Base-by-base conservation (phyloP, 176 grass and related monocot genomes). In the Poa pratensis region DNA sequence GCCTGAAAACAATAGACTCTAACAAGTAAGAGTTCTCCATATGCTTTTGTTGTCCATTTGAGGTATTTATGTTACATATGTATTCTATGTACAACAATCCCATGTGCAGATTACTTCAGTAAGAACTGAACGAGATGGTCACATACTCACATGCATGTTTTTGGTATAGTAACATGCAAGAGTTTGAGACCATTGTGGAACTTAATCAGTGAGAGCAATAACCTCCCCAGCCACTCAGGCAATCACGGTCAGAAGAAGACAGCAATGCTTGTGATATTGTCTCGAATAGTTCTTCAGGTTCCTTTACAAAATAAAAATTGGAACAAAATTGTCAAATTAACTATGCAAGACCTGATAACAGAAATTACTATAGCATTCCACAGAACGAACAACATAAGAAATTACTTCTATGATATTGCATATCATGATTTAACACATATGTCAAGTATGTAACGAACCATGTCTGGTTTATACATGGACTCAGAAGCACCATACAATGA, bases 401-500 rank as follows among this genome's bases (percentile, higher is more conserved):
- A 28, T 22, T 42, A 78, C 7, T 43, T 23, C 7, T 3, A 17
- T 50, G 6, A 45, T 9, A 45, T 45, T 11, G 43, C 43, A 79
- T 62, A 63, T 61, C 37, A 62, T 78, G 1, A 28, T 46, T 23
- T 6, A 48, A 80, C 6, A 68, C 65, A 70, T 15, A 24, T 63
- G 5, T 50, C 34, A 13, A 19, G 10, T 79, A 37, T 82, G 66
- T 42, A 42, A 42, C 0, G 40, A 42, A 42, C 40, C 1, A 42
- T 42, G 40, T 42, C 40, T 42, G 40, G 40, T 42, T 42, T 48
- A 67, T 94, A 97, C 92, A 97, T 97, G 80, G 90, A 89, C 74
- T 94, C 92, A 78, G 88, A 97, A 50, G 76, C 88, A 92, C 94
- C 92, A 87, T 97, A 97, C 69, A 97, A 73, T 64, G 90, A 94